Evolutionary conservation across 2,329 filamentous ascomycete species (phyloP), one percentile per base, ranked within the genome.

Genomic region (Alternaria triticina): DNA sequence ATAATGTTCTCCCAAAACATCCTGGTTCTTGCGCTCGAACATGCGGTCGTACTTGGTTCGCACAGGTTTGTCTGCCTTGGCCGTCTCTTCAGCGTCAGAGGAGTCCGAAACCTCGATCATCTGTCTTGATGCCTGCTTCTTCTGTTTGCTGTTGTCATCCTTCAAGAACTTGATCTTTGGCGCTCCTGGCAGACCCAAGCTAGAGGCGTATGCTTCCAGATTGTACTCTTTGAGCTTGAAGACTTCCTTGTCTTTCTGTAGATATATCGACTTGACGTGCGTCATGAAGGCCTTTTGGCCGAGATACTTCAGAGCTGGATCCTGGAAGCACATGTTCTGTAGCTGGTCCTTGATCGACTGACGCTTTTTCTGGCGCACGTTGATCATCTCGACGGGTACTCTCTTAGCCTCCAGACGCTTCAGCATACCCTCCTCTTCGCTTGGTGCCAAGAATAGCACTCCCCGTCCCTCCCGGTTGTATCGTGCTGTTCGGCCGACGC

Each of bases 21-120:
- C 94, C 81, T 98, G 95, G 81, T 99, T 99, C 72, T 91, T 92
- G 64, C 96, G 87, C 83, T 97, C 95, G 80, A 98, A 97, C 96
- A 99, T 98, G 71, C 93, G 91, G 80, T 99, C 94, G 78, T 97
- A 96, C 80, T 97, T 98, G 30, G 96, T 99, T 65, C 94, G 88
- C 17, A 97, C 92, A 81, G 90, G 89, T 78, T 87, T 89, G 64
- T 84, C 82, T 69, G 84, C 78, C 73, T 86, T 85, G 33, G 77
- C 73, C 43, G 78, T 83, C 25, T 74, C 77, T 15, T 85, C 86
- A 25, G 85, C 84, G n/a, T 88, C 85, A 4, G 89, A 90, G 13
- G 87, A 89, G 78, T 91, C 78, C 79, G 92, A 77, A 12, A 77
- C 71, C 20, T 83, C 82, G 50, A 92, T 81, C 54, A 86, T 84